Evolutionary conservation across 257 asterid species (phyloP), one percentile per base, ranked within the genome.

Genomic region (Nicotiana tomentosiformis): DNA sequence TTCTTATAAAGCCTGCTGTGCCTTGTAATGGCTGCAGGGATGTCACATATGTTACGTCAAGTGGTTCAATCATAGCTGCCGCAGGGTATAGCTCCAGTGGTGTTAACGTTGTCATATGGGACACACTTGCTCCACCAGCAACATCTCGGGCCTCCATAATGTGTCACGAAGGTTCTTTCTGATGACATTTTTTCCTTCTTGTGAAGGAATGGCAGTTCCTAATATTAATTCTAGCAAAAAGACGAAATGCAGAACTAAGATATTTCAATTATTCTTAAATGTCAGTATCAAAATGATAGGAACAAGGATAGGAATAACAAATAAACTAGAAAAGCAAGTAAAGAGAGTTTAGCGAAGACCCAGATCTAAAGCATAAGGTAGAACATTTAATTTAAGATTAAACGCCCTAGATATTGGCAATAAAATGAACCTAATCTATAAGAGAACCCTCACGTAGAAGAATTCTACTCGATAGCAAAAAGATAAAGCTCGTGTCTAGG

Each of bases 1-100:
- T 82, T 78, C 46, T 82, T 60, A 43, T 9, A 84, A 83, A 81
- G 72, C 18, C 66, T 78, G 53, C 37, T 43, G 49, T 70, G 56
- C 23, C 62, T 49, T 49, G 23, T 49, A 51, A 81, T 77, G 46
- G 69, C 81, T 89, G 85, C 87, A 96, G 99, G 91, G 99, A 96
- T 86, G 98, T 89, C 30, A 93, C 95, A 58, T 94, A 93, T 90
- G 95, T 94, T 86, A 92, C 98, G 17, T 93, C 97, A 8, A 94
- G 99, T 83, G 98, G 98, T 81, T 96, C 99, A 67, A 91, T 96
- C 84, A 90, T 94, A 77, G 98, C 98, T 84, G 98, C 99, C 20
- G 97, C 98, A 80, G 99, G 99, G 37, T 88, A 93, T 88, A 93
- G 96, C 88, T 93, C 99, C 86, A 92, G 83, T 83, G 98, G 97